phyloP scores from a whole-genome alignment of 495 filamentous ascomycete species.

The Talaromyces thailandensis region DNA sequence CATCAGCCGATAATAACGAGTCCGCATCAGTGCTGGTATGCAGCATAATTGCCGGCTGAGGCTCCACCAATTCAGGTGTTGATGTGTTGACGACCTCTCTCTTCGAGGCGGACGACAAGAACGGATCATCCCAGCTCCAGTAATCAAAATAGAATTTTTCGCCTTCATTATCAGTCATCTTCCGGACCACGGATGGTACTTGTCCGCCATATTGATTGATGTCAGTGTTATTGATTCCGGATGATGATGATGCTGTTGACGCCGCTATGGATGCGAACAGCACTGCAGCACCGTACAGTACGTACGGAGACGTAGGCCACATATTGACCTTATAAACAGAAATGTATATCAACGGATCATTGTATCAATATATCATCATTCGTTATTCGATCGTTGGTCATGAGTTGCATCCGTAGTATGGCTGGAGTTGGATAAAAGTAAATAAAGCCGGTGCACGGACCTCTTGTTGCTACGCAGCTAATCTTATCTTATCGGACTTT shows the following conservation, averaged over 20 bases:
- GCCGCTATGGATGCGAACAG: neutral
- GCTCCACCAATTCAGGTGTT: neutral
- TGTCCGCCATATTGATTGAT: neutral
- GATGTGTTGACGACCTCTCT: neutral
- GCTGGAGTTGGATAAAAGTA: neutral
- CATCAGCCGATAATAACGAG: conserved; percentile 8
- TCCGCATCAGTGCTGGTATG: neutral
- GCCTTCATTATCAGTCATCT: conserved; percentile 73
- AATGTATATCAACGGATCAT: neutral
- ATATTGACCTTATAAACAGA: neutral
- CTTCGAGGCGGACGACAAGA: neutral
- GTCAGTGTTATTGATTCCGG: neutral
- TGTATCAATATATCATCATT: neutral
- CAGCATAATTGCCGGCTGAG: neutral
- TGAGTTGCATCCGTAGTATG: neutral
- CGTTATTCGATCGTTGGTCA: neutral
- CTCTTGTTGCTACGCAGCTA: neutral
- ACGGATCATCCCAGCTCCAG: conserved; percentile 36
- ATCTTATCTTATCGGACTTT: neutral
- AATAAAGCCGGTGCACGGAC: neutral
- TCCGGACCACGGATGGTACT: conserved; percentile 34
- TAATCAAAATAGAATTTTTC: conserved; percentile 74
- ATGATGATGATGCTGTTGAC: neutral
- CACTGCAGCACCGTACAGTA: neutral
- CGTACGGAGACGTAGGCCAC: neutral